Evolutionary conservation across 257 asterid species (phyloP).

Genomic region (Capsicum chinense): DNA sequence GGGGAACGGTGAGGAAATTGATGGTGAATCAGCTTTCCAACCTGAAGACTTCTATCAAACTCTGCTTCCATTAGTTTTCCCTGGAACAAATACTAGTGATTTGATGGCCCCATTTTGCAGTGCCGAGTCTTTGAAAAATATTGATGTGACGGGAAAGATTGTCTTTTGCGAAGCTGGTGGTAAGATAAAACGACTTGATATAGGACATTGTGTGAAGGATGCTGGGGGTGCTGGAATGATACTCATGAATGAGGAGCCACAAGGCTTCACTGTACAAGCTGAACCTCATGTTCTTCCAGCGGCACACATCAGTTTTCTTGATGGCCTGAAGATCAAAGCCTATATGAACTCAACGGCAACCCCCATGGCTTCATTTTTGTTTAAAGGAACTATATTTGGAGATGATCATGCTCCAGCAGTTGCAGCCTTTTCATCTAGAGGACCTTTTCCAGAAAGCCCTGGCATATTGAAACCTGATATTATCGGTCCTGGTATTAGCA

Average conservation of each 20-base stretch:
- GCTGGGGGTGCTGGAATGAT: constrained; percentile 52
- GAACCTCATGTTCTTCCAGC: constrained; percentile 44
- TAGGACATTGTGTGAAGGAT: constrained; percentile 40
- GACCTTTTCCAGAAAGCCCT: constrained; percentile 39
- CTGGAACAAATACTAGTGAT: background rate
- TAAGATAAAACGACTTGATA: background rate
- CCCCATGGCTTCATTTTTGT: constrained; percentile 33
- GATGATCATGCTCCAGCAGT: constrained; percentile 37
- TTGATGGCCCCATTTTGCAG: constrained; percentile 26
- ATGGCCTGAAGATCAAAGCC: constrained; percentile 38
- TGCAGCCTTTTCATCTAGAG: constrained; percentile 44
- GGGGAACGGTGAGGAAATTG: constrained; percentile 31
- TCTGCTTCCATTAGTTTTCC: constrained; percentile 35
- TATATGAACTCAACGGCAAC: constrained; percentile 34
- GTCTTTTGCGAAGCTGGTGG: constrained; percentile 41
- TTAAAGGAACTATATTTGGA: constrained; percentile 44
- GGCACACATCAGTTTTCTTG: constrained; percentile 35
- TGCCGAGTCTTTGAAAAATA: constrained; percentile 32
- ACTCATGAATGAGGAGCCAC: constrained; percentile 29
- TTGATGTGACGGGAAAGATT: constrained; percentile 35
- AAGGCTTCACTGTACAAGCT: constrained; percentile 28
- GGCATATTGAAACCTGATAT: constrained; percentile 48
- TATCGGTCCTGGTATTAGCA: constrained; percentile 42
- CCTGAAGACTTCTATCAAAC: constrained; percentile 29
- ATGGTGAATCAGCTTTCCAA: constrained; percentile 43